These are phyloP conservation scores for Glycine soja DNA, from an alignment of 306 rosid species.

Conservation along the genomic window DNA sequence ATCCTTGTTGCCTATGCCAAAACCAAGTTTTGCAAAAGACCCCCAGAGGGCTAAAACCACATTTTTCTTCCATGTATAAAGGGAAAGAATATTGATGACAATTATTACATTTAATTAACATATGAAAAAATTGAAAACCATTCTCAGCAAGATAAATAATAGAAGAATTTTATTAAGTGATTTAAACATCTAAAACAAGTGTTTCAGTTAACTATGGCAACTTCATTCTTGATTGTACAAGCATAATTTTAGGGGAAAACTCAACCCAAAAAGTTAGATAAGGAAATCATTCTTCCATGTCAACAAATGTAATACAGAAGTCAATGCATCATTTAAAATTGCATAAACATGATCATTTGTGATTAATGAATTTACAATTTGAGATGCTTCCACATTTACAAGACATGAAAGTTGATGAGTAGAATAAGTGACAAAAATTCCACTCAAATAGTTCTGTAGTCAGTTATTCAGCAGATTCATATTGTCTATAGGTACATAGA, in stretches of 20 bases:
- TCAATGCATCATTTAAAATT: conserved; percentile 38
- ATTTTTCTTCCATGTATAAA: conserved; percentile 3
- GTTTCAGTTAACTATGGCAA: conserved; percentile 31
- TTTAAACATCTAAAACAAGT: conserved; percentile 20
- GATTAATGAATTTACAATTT: conserved; percentile 36
- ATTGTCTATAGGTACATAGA: background rate
- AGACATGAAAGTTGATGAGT: background rate
- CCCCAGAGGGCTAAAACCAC: conserved; percentile 16
- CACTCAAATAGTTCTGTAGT: background rate
- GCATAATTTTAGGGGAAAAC: conserved; percentile 24
- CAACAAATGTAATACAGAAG: conserved; percentile 15
- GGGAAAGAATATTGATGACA: conserved; percentile 31
- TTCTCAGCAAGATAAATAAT: conserved; percentile 28
- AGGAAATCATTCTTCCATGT: conserved; percentile 24
- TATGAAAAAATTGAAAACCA: conserved; percentile 26
- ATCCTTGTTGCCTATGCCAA: conserved; percentile 40
- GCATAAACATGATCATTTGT: conserved; percentile 33
- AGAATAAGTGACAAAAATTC: conserved; percentile 14
- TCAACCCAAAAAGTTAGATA: conserved; percentile 18
- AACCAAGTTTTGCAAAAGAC: conserved; percentile 24
- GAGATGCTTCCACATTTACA: conserved; percentile 16
- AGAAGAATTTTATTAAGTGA: conserved; percentile 8
- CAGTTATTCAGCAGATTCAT: conserved; percentile 8
- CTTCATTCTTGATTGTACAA: conserved; percentile 34
- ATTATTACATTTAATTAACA: conserved; percentile 33